Evolutionary conservation across 345 rosid genomes (phyloP).

Genomic region (Laguncularia racemosa): DNA sequence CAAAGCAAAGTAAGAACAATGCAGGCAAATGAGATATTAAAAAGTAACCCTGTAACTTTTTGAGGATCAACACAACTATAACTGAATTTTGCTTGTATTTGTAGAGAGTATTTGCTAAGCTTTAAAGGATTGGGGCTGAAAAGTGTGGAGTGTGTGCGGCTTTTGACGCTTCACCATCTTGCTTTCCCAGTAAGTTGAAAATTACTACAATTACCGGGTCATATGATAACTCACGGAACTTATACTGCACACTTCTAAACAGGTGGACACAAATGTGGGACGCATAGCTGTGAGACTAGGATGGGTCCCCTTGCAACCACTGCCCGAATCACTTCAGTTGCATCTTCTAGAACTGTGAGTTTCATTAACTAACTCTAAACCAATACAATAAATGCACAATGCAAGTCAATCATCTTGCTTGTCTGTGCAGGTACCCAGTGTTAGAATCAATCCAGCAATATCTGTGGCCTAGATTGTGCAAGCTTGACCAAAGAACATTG

Average conservation of each 20-base stretch:
- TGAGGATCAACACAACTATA: background rate
- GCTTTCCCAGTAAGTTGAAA: conserved; percentile 4
- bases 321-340: background rate
- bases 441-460: background rate
- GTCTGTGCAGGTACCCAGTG: background rate
- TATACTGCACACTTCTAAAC: background rate
- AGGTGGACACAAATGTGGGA: conserved; percentile 5
- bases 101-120: conserved; percentile 2
- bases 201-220: background rate
- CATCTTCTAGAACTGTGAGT: conserved; percentile 5
- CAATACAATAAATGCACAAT: background rate
- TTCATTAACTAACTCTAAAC: background rate
- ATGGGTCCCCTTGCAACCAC: conserved; percentile 9
- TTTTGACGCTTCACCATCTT: conserved; percentile 21
- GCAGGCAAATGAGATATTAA: no score
- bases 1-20: conserved; percentile 4
- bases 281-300: background rate
- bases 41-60: background rate
- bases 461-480: background rate
- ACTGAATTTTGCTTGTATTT: background rate
- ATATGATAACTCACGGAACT: background rate
- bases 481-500: conserved; percentile 2
- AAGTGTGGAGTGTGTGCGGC: conserved; percentile 25
- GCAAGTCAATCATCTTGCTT: background rate
- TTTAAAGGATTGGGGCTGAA: conserved; percentile 21